phyloP scores from a whole-genome alignment of 495 filamentous ascomycete genomes.

The Penicillium canescens region DNA sequence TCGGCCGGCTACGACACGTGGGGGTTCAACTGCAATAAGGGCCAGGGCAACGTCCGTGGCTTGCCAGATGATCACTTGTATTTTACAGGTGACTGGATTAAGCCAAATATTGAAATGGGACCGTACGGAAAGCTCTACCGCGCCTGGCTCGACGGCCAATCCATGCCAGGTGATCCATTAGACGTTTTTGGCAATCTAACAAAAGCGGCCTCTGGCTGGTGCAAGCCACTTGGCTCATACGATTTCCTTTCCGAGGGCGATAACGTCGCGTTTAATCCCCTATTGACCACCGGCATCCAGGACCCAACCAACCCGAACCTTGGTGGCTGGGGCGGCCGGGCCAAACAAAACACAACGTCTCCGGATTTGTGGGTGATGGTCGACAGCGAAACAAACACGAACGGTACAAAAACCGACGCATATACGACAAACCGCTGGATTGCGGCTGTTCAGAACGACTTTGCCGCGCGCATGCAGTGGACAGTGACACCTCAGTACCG shows the following conservation, averaged over 20 bases:
- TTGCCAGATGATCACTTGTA: constrained; percentile 39
- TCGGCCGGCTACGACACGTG: constrained; percentile 34
- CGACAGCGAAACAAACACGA: constrained; percentile 1
- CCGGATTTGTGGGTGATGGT: constrained; percentile 38
- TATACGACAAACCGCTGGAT: constrained; percentile 32
- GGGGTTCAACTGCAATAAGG: constrained; percentile 19
- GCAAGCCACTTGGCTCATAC: constrained; percentile 3
- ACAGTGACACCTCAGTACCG: constrained; percentile 24
- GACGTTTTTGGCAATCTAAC: constrained; percentile 12
- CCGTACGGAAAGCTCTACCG: constrained; percentile 39
- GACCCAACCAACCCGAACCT: constrained; percentile 36
- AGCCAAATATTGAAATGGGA: constrained; percentile 39
- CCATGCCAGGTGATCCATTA: constrained; percentile 23
- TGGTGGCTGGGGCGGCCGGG: constrained; percentile 44
- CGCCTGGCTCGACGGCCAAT: constrained; percentile 15
- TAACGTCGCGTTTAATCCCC: constrained; percentile 38
- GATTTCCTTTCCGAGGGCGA: constrained; percentile 43
- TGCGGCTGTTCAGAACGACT: constrained; percentile 43
- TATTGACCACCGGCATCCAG: constrained; percentile 41
- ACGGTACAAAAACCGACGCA: neutral
- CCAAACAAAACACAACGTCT: constrained; percentile 30
- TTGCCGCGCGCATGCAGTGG: constrained; percentile 47
- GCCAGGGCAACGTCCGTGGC: constrained; percentile 18
- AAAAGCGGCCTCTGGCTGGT: neutral
- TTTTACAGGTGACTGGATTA: constrained; percentile 39